Conservation (phyloP, 2,329 filamentous ascomycete genomes). For the Penicillium oxalicum region DNA sequence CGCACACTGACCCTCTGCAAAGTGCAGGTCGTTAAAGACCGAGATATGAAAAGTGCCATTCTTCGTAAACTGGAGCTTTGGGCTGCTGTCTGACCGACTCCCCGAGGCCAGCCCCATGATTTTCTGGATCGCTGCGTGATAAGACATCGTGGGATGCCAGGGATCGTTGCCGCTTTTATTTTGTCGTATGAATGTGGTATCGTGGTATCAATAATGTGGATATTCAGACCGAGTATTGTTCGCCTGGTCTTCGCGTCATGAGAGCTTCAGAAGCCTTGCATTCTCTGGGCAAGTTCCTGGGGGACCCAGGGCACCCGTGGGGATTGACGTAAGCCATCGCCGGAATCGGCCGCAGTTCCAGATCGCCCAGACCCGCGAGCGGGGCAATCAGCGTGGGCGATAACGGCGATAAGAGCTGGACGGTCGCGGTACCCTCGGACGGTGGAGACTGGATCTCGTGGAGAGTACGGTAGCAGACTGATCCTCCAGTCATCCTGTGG, state of each 20-base stretch:
- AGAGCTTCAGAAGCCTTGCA: background rate
- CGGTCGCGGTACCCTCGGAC: background rate
- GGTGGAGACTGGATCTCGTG: too few relatives aligned
- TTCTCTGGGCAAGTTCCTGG: background rate
- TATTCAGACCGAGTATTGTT: background rate
- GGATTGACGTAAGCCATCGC: background rate
- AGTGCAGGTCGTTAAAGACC: conserved; percentile 65
- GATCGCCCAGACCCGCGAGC: background rate
- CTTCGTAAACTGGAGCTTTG: conserved; percentile 12
- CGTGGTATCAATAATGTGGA: background rate
- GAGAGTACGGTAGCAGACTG: too few relatives aligned
- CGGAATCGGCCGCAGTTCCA: background rate
- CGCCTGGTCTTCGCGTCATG: background rate
- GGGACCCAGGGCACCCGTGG: background rate
- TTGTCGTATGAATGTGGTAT: background rate
- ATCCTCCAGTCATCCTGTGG: too few relatives aligned
- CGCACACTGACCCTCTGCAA: conserved; percentile 55
- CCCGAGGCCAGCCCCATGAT: background rate
- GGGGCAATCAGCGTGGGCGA: background rate
- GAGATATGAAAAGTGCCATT: conserved; percentile 43
- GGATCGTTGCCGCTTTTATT: background rate
- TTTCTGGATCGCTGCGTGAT: background rate
- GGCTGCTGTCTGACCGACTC: background rate
- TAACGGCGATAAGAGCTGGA: conserved; percentile 1
- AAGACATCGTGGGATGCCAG: background rate